phyloP scores from a whole-genome alignment of 2,329 filamentous ascomycete genomes.

The Talaromyces atroroseus region DNA sequence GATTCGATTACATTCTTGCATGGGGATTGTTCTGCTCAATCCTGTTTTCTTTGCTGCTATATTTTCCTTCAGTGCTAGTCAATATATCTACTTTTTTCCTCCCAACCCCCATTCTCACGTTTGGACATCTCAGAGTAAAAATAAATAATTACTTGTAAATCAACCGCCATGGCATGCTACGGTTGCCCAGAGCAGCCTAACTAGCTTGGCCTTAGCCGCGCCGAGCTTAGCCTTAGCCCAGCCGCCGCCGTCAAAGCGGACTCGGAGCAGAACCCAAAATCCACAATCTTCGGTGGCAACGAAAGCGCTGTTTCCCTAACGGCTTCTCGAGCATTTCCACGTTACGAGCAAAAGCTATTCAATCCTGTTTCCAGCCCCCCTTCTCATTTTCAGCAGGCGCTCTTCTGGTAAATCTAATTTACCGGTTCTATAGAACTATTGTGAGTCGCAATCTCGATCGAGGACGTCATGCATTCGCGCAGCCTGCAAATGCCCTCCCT shows the following conservation, averaged over 20 bases:
- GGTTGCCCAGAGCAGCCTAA: not conserved
- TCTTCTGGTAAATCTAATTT: not conserved
- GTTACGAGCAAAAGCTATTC: not conserved
- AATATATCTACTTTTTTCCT: not conserved
- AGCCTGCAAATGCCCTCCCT: not conserved
- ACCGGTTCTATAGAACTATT: not conserved
- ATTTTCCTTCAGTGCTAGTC: not conserved
- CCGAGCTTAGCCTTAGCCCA: not conserved
- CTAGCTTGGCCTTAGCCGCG: not conserved
- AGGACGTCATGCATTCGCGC: not conserved
- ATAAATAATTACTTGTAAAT: no score
- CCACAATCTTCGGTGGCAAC: not conserved
- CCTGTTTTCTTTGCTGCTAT: not conserved
- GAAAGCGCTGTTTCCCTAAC: slow-evolving; percentile 17
- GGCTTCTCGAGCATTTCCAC: slow-evolving; percentile 3
- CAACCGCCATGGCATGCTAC: no score
- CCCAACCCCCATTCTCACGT: not conserved
- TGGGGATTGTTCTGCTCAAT: not conserved
- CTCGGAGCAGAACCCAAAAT: not conserved
- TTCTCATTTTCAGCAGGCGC: not conserved
- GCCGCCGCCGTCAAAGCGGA: not conserved
- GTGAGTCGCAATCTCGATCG: not conserved
- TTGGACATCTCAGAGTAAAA: no score
- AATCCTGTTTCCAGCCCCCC: not conserved
- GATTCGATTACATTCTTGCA: not conserved